A percentile compares a stretch with the other conserved stretches of the same genome.
Evolutionary conservation across 2,329 filamentous ascomycete genomes (phyloP).

Genomic region (Chrysoporthe puriensis): DNA sequence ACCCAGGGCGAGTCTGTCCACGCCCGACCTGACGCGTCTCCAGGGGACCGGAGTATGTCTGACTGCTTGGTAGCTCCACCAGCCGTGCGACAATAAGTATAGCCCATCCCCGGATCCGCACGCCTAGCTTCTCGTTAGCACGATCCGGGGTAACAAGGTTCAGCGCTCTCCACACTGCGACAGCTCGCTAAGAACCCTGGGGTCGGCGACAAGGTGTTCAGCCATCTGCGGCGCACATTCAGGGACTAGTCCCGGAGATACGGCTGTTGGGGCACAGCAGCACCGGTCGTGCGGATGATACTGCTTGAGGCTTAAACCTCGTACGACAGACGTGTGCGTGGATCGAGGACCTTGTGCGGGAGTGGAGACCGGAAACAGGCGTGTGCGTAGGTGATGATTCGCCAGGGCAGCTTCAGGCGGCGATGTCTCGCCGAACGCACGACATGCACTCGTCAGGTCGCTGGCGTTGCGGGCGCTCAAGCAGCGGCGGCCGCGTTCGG

Average conservation of each 20-base stretch:
- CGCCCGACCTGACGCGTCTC: no score
- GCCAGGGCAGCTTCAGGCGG: no score
- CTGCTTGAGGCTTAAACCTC: not conserved
- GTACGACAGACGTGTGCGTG: not conserved
- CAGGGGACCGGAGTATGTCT: not conserved
- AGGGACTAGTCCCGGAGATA: not conserved
- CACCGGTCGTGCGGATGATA: slow-evolving; percentile 10
- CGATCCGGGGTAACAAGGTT: slow-evolving; percentile 11
- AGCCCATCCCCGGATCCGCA: not conserved
- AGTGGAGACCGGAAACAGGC: no score
- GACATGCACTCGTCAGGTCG: no score
- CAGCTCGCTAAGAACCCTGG: not conserved
- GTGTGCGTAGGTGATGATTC: no score
- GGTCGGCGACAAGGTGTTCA: not conserved
- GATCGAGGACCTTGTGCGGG: not conserved
- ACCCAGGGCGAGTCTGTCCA: no score
- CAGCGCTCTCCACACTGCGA: not conserved
- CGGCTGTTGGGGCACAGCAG: not conserved
- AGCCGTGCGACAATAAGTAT: not conserved
- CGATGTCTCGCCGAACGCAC: no score
- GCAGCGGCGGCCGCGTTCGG: no score
- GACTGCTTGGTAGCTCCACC: not conserved
- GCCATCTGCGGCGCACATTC: not conserved
- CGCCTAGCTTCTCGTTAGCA: not conserved
- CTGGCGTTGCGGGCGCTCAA: no score